These are phyloP conservation scores for Striga hermonthica DNA, from an alignment of 305 asterid species.

Conservation along the genomic window DNA sequence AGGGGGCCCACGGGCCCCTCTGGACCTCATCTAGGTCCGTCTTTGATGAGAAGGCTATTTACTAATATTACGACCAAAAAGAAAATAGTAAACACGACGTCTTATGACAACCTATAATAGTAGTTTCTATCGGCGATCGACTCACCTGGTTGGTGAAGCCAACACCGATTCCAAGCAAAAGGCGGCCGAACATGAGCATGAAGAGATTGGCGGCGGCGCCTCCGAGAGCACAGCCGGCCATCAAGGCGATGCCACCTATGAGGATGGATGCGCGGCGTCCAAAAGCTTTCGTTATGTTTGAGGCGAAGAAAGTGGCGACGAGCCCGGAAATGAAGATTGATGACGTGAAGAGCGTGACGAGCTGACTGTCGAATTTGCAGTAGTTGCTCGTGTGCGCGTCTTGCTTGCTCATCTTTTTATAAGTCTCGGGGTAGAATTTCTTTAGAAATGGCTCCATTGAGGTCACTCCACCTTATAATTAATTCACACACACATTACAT, in stretches of 20 bases:
- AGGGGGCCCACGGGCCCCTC: no score
- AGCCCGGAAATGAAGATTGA: conserved; percentile 76
- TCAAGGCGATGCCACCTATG: conserved; percentile 64
- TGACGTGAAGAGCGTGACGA: conserved; percentile 70
- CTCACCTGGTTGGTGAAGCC: conserved; percentile 74
- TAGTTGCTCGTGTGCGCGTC: conserved; percentile 60
- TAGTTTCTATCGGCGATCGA: neutral
- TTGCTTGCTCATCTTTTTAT: conserved; percentile 46
- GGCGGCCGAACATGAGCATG: conserved; percentile 71
- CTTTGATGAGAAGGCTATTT: no score
- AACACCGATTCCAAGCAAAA: conserved; percentile 68
- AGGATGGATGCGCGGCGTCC: conserved; percentile 69
- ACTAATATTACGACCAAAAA: no score
- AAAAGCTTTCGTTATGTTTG: conserved; percentile 45
- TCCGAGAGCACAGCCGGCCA: conserved; percentile 66
- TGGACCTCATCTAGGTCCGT: no score
- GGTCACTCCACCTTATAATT: conserved; percentile 64
- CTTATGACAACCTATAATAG: neutral
- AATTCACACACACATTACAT: no score
- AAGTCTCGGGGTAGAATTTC: conserved; percentile 60
- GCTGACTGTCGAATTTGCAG: conserved; percentile 80
- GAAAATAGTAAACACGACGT: neutral
- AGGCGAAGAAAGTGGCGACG: conserved; percentile 60
- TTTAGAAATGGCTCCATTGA: conserved; percentile 71
- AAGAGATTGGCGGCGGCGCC: conserved; percentile 61